These are phyloP conservation scores for Miamiensis avidus DNA, from an alignment of 169 alveolate species.

Conservation along the genomic window DNA sequence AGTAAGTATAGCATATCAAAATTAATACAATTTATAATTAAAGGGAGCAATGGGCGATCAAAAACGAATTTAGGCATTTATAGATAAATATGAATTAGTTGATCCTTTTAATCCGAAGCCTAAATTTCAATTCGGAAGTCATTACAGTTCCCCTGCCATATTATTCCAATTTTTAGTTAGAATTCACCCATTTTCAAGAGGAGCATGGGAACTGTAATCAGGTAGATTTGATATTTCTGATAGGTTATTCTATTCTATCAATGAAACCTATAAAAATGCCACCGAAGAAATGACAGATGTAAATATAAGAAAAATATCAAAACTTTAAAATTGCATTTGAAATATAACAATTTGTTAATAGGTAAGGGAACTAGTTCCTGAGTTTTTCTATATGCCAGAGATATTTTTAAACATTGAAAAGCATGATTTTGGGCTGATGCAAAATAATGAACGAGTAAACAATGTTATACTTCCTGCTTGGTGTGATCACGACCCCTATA, in stretches of 20 bases:
- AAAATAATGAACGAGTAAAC: conserved; percentile 42
- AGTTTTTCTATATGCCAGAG: conserved; percentile 63
- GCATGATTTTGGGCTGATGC: conserved; percentile 35
- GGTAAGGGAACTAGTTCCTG: conserved; percentile 68
- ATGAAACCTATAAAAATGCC: conserved; percentile 43
- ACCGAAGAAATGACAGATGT: conserved; percentile 49
- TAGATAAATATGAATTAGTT: conserved; percentile 33
- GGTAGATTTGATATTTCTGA: conserved; percentile 66
- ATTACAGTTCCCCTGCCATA: conserved; percentile 64
- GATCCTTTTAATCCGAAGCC: conserved; percentile 48
- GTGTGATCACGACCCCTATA: conserved; percentile 59
- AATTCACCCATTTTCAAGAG: conserved; percentile 55
- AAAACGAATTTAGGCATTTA: conserved; percentile 47
- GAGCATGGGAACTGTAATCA: conserved; percentile 56
- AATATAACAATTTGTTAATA: no score
- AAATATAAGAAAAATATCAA: no score
- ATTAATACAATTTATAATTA: no score
- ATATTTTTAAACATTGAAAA: conserved; percentile 49
- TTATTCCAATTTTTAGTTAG: conserved; percentile 58
- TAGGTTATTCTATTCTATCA: conserved; percentile 53
- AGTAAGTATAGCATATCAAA: no score
- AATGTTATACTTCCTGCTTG: conserved; percentile 56
- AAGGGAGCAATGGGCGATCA: conserved; percentile 44
- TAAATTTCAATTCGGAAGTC: conserved; percentile 61
- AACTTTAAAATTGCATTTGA: no score